Percentiles rank a stretch among this genome's conserved stretches.
These are phyloP conservation scores for Salix exigua DNA, from an alignment of 345 rosid species.

Conservation along the genomic window DNA sequence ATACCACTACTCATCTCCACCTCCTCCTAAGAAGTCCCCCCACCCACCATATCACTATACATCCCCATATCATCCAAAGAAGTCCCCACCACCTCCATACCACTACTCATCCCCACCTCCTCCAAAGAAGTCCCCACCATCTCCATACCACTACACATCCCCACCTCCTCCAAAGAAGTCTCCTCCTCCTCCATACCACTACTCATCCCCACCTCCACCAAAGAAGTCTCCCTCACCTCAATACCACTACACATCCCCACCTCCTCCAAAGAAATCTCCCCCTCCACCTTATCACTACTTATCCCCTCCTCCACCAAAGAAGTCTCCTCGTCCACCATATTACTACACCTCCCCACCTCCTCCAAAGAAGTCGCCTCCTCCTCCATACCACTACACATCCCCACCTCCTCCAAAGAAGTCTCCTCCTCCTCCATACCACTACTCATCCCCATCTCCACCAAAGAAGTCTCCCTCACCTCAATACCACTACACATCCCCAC, in stretches of 20 bases:
- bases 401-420: no score
- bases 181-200: not conserved
- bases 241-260: constrained; percentile 1
- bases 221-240: not conserved
- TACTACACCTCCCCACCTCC: no score
- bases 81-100: not conserved
- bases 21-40: not conserved
- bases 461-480: no score
- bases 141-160: not conserved
- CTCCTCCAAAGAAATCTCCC: not conserved
- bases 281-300: no score
- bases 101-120: constrained; percentile 7
- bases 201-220: constrained; percentile 7
- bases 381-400: no score
- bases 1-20: constrained; percentile 4
- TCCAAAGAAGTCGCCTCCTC: no score
- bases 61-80: not conserved
- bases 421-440: no score
- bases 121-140: not conserved
- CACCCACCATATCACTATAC: constrained; percentile 14
- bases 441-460: no score
- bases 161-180: not conserved
- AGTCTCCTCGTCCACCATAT: no score
- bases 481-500: no score
- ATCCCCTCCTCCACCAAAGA: no score